These are phyloP conservation scores for Arthrinium puccinioides DNA, from an alignment of 2,329 filamentous ascomycete genomes.

Conservation along the genomic window DNA sequence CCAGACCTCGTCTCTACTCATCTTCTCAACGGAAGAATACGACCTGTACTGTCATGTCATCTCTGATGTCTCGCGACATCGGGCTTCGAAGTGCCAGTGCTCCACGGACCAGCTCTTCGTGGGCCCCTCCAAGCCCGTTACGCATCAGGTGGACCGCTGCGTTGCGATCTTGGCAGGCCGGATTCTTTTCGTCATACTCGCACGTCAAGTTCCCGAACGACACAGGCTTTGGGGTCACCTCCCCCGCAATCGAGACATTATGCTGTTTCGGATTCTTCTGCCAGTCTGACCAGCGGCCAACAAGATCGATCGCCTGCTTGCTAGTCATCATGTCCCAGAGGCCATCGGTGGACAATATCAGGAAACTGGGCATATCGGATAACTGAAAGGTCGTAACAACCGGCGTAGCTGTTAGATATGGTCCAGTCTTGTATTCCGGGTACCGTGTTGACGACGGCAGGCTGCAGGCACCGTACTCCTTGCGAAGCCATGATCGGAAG, in stretches of 20 bases:
- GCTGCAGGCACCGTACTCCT: constrained; percentile 37
- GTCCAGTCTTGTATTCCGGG: constrained; percentile 42
- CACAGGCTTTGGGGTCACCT: no score
- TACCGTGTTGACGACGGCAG: constrained; percentile 32
- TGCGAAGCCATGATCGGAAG: constrained; percentile 34
- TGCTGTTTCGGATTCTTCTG: constrained; percentile 10
- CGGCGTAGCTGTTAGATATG: constrained; percentile 62
- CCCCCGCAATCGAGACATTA: no score
- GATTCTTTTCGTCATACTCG: constrained; percentile 44
- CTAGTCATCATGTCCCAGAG: constrained; percentile 56
- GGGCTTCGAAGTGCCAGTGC: constrained; percentile 65
- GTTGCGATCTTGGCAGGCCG: constrained; percentile 73
- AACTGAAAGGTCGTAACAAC: constrained; percentile 52
- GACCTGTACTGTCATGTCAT: constrained; percentile 76
- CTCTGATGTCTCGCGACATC: constrained; percentile 55
- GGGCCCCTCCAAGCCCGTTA: constrained; percentile 72
- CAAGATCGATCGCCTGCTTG: constrained; percentile 49
- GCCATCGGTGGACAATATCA: constrained; percentile 62
- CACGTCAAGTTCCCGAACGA: constrained; percentile 16
- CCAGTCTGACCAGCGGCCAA: constrained; percentile 44
- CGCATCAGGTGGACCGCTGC: constrained; percentile 74
- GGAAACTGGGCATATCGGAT: constrained; percentile 42
- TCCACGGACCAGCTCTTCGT: constrained; percentile 66
- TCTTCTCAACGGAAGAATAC: constrained; percentile 52
- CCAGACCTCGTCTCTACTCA: not conserved